A percentile compares a stretch with the other conserved stretches of the same genome.
Evolutionary conservation across 345 rosid genomes (phyloP).

Genomic region (Heritiera fomes): DNA sequence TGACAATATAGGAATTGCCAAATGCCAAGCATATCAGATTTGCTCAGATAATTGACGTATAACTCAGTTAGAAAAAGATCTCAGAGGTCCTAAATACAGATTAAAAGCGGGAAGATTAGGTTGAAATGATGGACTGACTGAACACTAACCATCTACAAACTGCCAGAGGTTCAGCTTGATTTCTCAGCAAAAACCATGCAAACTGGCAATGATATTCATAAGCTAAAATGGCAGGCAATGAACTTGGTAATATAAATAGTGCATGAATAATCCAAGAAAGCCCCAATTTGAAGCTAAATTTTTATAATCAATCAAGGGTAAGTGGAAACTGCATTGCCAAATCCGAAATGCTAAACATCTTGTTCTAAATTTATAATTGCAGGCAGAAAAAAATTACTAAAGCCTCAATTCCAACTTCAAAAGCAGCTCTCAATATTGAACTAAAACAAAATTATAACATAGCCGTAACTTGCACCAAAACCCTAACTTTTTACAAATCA

Average conservation of each 20-base stretch:
- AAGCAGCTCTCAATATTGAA: background rate
- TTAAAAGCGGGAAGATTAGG: background rate
- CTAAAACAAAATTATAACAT: background rate
- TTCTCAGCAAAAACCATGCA: background rate
- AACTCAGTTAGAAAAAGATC: background rate
- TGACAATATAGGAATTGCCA: background rate
- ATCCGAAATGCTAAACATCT: background rate
- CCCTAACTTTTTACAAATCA: background rate
- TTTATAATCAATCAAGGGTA: background rate
- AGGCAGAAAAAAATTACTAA: background rate
- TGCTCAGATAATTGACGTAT: background rate
- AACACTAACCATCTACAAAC: background rate
- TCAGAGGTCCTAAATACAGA: background rate
- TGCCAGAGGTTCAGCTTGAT: background rate
- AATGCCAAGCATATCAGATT: background rate
- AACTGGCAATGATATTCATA: background rate
- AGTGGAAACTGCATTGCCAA: background rate
- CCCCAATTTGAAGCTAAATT: background rate
- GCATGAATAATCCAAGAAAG: background rate
- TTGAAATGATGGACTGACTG: background rate
- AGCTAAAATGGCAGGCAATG: background rate
- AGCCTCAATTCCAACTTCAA: slow-evolving; percentile 7
- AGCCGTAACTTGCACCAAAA: background rate
- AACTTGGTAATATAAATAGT: background rate
- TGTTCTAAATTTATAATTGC: background rate